Evolutionary conservation across 495 filamentous ascomycete genomes (phyloP).

Genomic region (Aspergillus ostianus): DNA sequence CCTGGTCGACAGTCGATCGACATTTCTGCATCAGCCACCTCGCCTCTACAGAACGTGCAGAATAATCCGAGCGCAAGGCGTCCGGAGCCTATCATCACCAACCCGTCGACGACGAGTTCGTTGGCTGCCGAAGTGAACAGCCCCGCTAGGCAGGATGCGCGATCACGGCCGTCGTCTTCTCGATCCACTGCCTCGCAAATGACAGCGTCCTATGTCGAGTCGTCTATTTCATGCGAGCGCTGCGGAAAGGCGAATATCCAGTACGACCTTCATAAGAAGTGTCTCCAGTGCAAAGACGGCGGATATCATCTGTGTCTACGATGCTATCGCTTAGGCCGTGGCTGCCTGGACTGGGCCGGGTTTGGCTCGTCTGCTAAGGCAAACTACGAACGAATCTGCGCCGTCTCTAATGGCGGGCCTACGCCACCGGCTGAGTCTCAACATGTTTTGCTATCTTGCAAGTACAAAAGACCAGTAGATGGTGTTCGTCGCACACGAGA

Average conservation of each 20-base stretch:
- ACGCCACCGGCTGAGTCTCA: slow-evolving; percentile 45
- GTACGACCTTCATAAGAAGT: slow-evolving; percentile 80
- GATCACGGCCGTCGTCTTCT: slow-evolving; percentile 36
- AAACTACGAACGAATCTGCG: slow-evolving; percentile 49
- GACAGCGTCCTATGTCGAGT: slow-evolving; percentile 55
- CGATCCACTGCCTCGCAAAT: slow-evolving; percentile 27
- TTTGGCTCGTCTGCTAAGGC: slow-evolving; percentile 64
- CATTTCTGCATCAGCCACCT: slow-evolving; percentile 14
- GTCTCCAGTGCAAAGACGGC: slow-evolving; percentile 64
- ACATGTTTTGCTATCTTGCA: slow-evolving; percentile 65
- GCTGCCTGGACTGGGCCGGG: slow-evolving; percentile 77
- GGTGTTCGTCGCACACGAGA: slow-evolving; percentile 27
- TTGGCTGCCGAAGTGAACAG: slow-evolving; percentile 22
- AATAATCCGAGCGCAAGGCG: slow-evolving; percentile 11
- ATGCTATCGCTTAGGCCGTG: slow-evolving; percentile 72
- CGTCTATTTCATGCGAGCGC: slow-evolving; percentile 66
- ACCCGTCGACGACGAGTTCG: slow-evolving; percentile 23
- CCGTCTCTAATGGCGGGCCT: slow-evolving; percentile 43
- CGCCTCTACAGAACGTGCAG: slow-evolving; percentile 14
- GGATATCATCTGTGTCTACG: slow-evolving; percentile 71
- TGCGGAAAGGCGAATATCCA: slow-evolving; percentile 69
- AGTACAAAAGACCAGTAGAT: slow-evolving; percentile 59
- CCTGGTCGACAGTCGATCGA: slow-evolving; percentile 22
- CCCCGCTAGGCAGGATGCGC: slow-evolving; percentile 25
- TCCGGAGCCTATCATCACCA: slow-evolving; percentile 13